Evolutionary conservation across 176 grass and related monocot genomes (phyloP).

Genomic region (Aegilops bicornis): DNA sequence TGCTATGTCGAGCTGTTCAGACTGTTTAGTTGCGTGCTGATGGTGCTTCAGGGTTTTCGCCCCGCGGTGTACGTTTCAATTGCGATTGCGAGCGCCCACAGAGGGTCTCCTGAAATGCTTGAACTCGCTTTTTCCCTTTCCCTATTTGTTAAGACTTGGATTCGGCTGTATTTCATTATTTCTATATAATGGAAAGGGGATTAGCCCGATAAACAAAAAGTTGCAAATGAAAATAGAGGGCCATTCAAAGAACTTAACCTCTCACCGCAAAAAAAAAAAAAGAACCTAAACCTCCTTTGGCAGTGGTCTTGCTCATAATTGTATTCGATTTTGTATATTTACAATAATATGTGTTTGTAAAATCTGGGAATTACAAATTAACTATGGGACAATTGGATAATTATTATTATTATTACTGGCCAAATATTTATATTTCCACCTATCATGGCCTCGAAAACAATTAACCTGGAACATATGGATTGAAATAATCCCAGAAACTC

Average conservation of each 20-base stretch:
- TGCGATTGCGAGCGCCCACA: too few relatives aligned
- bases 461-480: slow-evolving; percentile 10
- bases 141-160: too few relatives aligned
- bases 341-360: not conserved
- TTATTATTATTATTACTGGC: slow-evolving; percentile 2
- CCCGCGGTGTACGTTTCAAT: too few relatives aligned
- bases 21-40: too few relatives aligned
- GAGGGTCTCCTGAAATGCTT: too few relatives aligned
- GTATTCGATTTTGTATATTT: slow-evolving; percentile 15
- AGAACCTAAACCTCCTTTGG: not conserved
- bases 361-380: not conserved
- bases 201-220: too few relatives aligned
- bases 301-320: not conserved
- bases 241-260: not conserved
- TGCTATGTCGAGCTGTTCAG: too few relatives aligned
- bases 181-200: too few relatives aligned
- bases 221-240: not conserved
- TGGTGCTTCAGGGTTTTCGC: too few relatives aligned
- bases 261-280: not conserved
- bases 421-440: slow-evolving; percentile 1
- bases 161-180: too few relatives aligned
- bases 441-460: slow-evolving; percentile 25
- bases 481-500: not conserved
- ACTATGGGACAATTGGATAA: not conserved
- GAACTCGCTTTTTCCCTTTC: too few relatives aligned